phyloP scores from a whole-genome alignment of 2,329 filamentous ascomycete species.

The Arthrobotrys pseudoclavata region DNA sequence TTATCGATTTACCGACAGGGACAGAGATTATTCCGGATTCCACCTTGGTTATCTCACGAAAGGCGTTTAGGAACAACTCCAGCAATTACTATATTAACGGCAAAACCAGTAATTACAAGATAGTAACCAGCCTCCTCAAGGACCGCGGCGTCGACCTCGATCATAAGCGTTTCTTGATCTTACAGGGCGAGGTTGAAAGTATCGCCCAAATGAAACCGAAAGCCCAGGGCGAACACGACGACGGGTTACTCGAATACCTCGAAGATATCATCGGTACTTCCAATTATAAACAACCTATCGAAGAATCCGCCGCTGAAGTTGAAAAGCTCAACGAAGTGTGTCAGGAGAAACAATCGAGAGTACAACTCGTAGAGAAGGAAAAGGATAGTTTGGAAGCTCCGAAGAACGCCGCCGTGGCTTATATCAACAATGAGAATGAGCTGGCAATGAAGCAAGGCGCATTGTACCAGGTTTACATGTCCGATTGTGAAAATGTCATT shows the following conservation, averaged over 20 bases:
- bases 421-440: conserved; percentile 92
- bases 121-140: conserved; percentile 86
- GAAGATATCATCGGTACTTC: conserved; percentile 99
- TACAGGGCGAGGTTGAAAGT: conserved; percentile 97
- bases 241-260: conserved; percentile 93
- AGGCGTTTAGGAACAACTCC: conserved; percentile 96
- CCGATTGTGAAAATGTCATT: conserved; percentile 89
- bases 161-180: conserved; percentile 96
- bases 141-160: conserved; percentile 94
- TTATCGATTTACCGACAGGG: conserved; percentile 77
- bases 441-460: conserved; percentile 88
- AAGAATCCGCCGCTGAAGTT: conserved; percentile 90
- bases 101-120: conserved; percentile 89
- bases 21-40: conserved; percentile 84
- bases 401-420: conserved; percentile 92
- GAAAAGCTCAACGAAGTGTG: conserved; percentile 95
- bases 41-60: conserved; percentile 86
- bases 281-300: conserved; percentile 97
- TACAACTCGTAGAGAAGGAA: conserved; percentile 98
- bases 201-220: conserved; percentile 99
- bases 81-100: conserved; percentile 98
- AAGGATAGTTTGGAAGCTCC: conserved; percentile 93
- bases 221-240: conserved; percentile 92
- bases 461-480: conserved; percentile 90
- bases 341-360: conserved; percentile 91